These are phyloP conservation scores for Ophiocordyceps camponoti-saundersi DNA, from an alignment of 2,329 filamentous ascomycete genomes.

Conservation along the genomic window DNA sequence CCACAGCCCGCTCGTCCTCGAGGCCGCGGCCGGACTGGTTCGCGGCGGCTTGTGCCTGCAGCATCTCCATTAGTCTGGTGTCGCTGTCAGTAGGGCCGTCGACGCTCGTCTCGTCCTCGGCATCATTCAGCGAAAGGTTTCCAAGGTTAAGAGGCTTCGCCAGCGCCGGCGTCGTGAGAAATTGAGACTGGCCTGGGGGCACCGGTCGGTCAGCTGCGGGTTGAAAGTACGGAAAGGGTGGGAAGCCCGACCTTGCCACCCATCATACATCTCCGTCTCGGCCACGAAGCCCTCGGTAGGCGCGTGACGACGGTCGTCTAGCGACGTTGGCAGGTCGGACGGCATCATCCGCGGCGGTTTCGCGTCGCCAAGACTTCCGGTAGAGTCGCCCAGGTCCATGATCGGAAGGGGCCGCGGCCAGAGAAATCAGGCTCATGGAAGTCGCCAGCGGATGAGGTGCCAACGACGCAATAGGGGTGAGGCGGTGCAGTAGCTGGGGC, in stretches of 20 bases:
- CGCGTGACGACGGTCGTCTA: constrained; percentile 68
- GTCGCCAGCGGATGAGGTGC: constrained; percentile 1
- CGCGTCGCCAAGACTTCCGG: constrained; percentile 16
- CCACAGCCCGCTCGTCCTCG: constrained; percentile 66
- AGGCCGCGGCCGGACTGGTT: constrained; percentile 57
- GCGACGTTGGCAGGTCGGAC: constrained; percentile 71
- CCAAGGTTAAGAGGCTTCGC: constrained; percentile 71
- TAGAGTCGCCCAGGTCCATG: constrained; percentile 42
- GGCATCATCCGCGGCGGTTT: constrained; percentile 46
- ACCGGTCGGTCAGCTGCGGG: background rate
- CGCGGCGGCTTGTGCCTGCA: constrained; percentile 77
- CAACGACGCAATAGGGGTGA: background rate
- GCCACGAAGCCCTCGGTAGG: constrained; percentile 43
- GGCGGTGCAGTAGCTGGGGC: background rate
- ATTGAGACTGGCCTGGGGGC: constrained; percentile 73
- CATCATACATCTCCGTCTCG: constrained; percentile 97
- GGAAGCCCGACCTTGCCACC: constrained; percentile 67
- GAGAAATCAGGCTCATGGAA: constrained; percentile 16
- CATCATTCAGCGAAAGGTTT: constrained; percentile 68
- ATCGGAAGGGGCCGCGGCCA: constrained; percentile 21
- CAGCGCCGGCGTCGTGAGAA: constrained; percentile 70
- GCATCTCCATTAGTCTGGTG: constrained; percentile 81
- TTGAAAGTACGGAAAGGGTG: background rate
- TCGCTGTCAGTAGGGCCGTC: constrained; percentile 58
- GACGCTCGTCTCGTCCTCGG: constrained; percentile 49